Evolutionary conservation across 805 yeast genomes (phyloP).

Genomic region (Schwanniomyces occidentalis): DNA sequence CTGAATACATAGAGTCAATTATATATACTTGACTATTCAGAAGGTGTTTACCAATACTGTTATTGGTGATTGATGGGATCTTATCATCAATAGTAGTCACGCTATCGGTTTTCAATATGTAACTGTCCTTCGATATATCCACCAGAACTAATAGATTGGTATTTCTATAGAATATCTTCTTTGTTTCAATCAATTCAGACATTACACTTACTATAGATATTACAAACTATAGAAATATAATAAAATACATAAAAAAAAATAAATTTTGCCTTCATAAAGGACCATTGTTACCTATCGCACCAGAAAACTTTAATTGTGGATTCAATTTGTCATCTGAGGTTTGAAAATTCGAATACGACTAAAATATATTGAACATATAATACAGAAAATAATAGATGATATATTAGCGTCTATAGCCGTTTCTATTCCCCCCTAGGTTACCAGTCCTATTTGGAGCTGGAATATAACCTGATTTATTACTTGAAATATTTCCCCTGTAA

Average conservation of each 20-base stretch:
- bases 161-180: too few relatives aligned
- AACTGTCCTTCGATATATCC: neutral
- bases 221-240: too few relatives aligned
- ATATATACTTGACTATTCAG: slow-evolving; percentile 22
- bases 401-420: slow-evolving; percentile 6
- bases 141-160: slow-evolving; percentile 1
- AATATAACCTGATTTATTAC: slow-evolving; percentile 2
- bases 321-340: too few relatives aligned
- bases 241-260: too few relatives aligned
- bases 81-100: neutral
- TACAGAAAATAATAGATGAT: neutral
- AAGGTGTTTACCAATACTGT: slow-evolving; percentile 1
- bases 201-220: too few relatives aligned
- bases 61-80: slow-evolving; percentile 1
- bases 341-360: neutral
- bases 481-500: slow-evolving; percentile 1
- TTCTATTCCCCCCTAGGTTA: slow-evolving; percentile 3
- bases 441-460: slow-evolving; percentile 5
- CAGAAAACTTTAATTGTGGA: too few relatives aligned
- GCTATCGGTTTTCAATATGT: neutral
- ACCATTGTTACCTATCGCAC: too few relatives aligned
- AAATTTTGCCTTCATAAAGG: too few relatives aligned
- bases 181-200: too few relatives aligned
- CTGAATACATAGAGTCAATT: slow-evolving; percentile 53
- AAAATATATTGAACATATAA: slow-evolving; percentile 1